Evolutionary conservation across 345 rosid genomes (phyloP).

Genomic region (Boechera divaricarpa): DNA sequence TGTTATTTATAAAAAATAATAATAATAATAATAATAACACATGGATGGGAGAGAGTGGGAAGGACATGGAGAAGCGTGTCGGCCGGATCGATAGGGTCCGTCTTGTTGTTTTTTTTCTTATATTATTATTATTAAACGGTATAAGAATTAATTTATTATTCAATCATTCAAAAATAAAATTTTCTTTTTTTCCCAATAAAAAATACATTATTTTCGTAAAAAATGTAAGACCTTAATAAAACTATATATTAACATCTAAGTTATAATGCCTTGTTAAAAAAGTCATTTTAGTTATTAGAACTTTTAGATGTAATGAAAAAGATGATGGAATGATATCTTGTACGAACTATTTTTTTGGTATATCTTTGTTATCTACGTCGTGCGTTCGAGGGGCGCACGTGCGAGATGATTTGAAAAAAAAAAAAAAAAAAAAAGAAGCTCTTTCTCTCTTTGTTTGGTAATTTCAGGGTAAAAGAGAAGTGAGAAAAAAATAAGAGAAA

Average conservation of each 20-base stretch:
- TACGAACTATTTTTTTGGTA: slow-evolving; percentile 34
- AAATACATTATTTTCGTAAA: background rate
- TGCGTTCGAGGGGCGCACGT: slow-evolving; percentile 41
- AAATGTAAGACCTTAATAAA: background rate
- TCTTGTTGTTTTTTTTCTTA: slow-evolving; percentile 13
- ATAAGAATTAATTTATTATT: background rate
- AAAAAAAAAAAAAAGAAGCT: background rate
- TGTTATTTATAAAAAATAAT: background rate
- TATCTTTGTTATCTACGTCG: slow-evolving; percentile 15
- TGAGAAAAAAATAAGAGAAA: slow-evolving; percentile 20
- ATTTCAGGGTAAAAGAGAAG: slow-evolving; percentile 28
- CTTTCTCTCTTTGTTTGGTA: slow-evolving; percentile 26
- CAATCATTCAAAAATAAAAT: background rate
- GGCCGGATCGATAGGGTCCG: slow-evolving; percentile 54
- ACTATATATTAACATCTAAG: background rate
- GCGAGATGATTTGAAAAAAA: slow-evolving; percentile 13
- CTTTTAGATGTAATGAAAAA: background rate
- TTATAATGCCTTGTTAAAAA: background rate
- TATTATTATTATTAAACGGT: slow-evolving; percentile 20
- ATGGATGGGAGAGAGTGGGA: slow-evolving; percentile 30
- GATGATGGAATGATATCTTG: slow-evolving; percentile 24
- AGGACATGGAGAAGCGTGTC: slow-evolving; percentile 58
- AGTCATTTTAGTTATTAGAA: background rate
- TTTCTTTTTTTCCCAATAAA: background rate
- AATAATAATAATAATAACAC: background rate